These are phyloP conservation scores for Trametes cinnabarina DNA, from an alignment of 768 basidiomycete genomes.

Conservation along the genomic window DNA sequence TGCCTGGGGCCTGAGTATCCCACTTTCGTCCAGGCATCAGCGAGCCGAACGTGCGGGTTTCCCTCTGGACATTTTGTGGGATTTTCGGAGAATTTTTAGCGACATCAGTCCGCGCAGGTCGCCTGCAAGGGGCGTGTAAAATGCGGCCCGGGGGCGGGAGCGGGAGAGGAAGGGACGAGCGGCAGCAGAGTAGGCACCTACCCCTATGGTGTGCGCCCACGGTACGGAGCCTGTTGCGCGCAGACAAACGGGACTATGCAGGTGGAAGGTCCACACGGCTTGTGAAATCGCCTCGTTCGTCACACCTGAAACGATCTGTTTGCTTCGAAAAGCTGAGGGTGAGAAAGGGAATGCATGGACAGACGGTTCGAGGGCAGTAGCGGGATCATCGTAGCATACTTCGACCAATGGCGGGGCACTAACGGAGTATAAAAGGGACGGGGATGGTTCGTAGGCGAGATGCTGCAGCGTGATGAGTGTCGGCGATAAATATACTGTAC, in stretches of 20 bases:
- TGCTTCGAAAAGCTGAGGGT: conserved; percentile 24
- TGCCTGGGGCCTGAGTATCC: background rate
- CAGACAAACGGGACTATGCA: background rate
- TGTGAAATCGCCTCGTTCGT: conserved; percentile 12
- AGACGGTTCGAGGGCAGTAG: conserved; percentile 8
- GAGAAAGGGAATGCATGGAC: conserved; percentile 15
- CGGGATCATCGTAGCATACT: conserved; percentile 7
- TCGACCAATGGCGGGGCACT: background rate
- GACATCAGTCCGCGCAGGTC: conserved; percentile 3
- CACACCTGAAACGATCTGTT: conserved; percentile 20
- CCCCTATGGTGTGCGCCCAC: conserved; percentile 13
- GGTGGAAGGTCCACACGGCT: background rate
- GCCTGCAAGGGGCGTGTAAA: conserved; percentile 13
- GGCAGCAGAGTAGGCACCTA: conserved; percentile 5
- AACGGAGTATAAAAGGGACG: background rate
- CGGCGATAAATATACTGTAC: conserved; percentile 18
- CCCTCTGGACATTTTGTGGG: conserved; percentile 25
- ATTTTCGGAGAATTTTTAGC: conserved; percentile 23
- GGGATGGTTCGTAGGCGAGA: conserved; percentile 12
- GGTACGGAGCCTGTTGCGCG: conserved; percentile 13
- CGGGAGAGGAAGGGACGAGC: background rate
- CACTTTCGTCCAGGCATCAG: background rate
- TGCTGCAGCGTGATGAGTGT: conserved; percentile 12
- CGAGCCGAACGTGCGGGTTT: conserved; percentile 11
- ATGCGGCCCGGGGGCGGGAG: conserved; percentile 5